Evolutionary conservation across 2,329 filamentous ascomycete species (phyloP), one percentile per base, ranked within the genome.

Genomic region (Leptographium radiaticola): DNA sequence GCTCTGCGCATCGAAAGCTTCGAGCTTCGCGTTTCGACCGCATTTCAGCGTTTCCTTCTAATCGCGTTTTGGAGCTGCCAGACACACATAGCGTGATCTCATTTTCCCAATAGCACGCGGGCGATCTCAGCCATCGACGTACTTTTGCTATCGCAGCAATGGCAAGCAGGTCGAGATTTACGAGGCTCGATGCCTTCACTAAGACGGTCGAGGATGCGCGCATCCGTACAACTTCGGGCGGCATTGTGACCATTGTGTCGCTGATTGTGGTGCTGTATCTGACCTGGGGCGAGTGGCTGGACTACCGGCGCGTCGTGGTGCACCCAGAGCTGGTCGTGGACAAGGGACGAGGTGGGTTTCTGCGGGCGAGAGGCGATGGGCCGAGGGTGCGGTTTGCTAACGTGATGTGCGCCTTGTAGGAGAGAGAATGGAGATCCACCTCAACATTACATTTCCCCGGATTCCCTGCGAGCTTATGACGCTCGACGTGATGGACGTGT

Each of bases 161-260:
- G 93, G 76, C 90, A 60, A 73, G 84, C 65, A 95, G 95, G 75
- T 95, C 89, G 62, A 84, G 93, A 69, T 96, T 98, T 68, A 95
- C 87, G 56, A 85, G 86, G 80, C 87, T 98, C 59, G 93, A 98
- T 71, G 93, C 93, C 77, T 98, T 98, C 69, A 95, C 91, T 51
- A 98, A 98, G 73, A 98, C 93, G 13, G 93, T 98, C 62, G 93
- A 98, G 69, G 93, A 98, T 81, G 93, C 94, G 61, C 83, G 93
- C 63, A 83, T 98, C 67, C 86, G 94, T 64, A 98, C 93, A 36
- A 96, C 90, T 8, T 95, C 89, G 3, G 93, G 93, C 60, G 93
- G 93, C 61, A 81, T 98, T 62, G 89, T 98, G 64, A 98, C 93
- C 54, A 89, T 98, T 63, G 79, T 85, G 60, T 96, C 90, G 57